Evolutionary conservation across 257 asterid genomes (phyloP), one percentile per base, ranked within the genome.

Genomic region (Forsythia suspensa): DNA sequence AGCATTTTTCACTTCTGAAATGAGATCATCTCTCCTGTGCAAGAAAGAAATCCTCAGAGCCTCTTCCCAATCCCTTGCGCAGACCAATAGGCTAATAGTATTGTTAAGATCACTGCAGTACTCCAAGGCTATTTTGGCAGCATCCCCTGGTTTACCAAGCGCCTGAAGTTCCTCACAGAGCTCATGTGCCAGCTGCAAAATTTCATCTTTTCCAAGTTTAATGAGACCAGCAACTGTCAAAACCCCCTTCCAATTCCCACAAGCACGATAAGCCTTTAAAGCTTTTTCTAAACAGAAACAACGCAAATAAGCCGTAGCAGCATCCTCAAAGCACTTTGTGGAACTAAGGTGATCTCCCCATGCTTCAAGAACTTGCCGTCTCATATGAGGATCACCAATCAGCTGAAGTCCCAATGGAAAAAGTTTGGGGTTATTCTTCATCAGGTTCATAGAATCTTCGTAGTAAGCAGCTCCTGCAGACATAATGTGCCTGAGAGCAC

Each of bases 61-160:
- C 86, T 96, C 99, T 80, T 92, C 97, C 98, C 97, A 96, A 74
- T 87, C 94, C 91, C 99, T 87, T 73, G 99, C 98, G 65, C 81
- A 89, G 29, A 94, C 88, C 88, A 94, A 87, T 71, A 94, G 89
- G 86, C 81, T 85, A 73, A 91, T 70, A 69, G 91, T 90, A 36
- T 79, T 82, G 71, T 87, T 88, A 71, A 90, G 87, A 87, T 96
- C 99, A 70, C 89, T 82, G 65, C 97, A 94, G 77, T 96, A 96
- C 79, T 93, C 97, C 91, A 94, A 80, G 38, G 93, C 91, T 80
- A 92, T 87, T 83, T 90, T 90, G 13, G 99, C 98, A 78, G 98
- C 99, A 78, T 94, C 99, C 70, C 89, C 85, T 4, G 97, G 96
- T 78, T 91, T 96, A 73, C 97, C 99, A 73, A 92, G 88, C 39